Percentiles rank a stretch among this genome's conserved stretches.
Conservation (phyloP, 352 stramenopile species). For the Aphanomyces astaci region DNA sequence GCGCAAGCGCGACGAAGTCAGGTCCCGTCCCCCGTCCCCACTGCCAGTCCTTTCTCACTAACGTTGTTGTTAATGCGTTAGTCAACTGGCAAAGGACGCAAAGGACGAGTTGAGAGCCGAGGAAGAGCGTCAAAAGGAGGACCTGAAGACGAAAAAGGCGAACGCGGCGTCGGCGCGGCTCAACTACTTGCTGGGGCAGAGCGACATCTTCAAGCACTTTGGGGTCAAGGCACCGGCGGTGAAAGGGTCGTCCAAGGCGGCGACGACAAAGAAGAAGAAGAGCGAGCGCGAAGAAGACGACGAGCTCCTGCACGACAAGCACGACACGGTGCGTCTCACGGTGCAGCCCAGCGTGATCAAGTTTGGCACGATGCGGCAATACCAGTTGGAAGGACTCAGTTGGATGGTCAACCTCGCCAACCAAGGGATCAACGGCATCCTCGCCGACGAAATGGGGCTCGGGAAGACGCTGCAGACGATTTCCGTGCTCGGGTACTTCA, state of each 20-base stretch:
- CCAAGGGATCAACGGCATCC: slow-evolving; percentile 98
- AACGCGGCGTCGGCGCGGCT: slow-evolving; percentile 77
- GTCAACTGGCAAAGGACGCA: slow-evolving; percentile 31
- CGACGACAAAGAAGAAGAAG: no score
- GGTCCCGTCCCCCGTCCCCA: neutral
- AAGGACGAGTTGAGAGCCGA: slow-evolving; percentile 63
- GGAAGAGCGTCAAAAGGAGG: slow-evolving; percentile 70
- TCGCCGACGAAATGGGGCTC: slow-evolving; percentile 97
- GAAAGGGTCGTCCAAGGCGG: slow-evolving; percentile 84
- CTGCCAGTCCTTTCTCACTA: neutral
- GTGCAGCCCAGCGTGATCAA: slow-evolving; percentile 90
- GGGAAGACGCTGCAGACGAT: slow-evolving; percentile 96
- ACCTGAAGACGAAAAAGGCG: slow-evolving; percentile 65
- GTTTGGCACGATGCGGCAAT: slow-evolving; percentile 93
- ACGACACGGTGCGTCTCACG: slow-evolving; percentile 86
- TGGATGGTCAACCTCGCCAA: slow-evolving; percentile 99
- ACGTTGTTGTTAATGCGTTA: neutral
- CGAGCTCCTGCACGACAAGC: slow-evolving; percentile 58
- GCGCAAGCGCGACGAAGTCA: slow-evolving; percentile 42
- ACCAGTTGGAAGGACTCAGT: slow-evolving; percentile 97
- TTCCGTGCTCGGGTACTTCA: slow-evolving; percentile 77
- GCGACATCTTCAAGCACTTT: slow-evolving; percentile 97
- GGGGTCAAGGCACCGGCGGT: slow-evolving; percentile 83
- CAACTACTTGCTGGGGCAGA: slow-evolving; percentile 94
- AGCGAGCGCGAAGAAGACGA: slow-evolving; percentile 80